A percentile compares a stretch with the other conserved stretches of the same genome.
phyloP scores from a whole-genome alignment of 768 basidiomycete genomes.

The Xerocomellus amylosporus region DNA sequence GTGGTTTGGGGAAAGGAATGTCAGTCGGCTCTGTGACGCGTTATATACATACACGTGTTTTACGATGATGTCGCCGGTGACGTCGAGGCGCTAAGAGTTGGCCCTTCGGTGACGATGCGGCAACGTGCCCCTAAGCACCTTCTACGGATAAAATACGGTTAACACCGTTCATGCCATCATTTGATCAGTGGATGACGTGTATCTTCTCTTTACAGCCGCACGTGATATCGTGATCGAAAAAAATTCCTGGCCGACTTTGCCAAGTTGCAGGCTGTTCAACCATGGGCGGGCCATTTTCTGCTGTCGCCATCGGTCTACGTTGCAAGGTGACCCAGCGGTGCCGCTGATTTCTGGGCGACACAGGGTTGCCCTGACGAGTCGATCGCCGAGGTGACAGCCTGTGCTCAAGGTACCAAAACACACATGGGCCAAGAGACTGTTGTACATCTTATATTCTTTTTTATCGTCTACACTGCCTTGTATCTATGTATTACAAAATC shows the following conservation, averaged over 20 bases:
- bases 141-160: background rate
- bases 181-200: background rate
- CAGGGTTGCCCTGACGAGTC: background rate
- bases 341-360: background rate
- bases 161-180: conserved; percentile 14
- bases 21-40: background rate
- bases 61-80: conserved; percentile 18
- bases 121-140: conserved; percentile 15
- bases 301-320: background rate
- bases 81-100: conserved; percentile 16
- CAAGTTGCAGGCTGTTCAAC: too few species aligned
- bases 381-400: conserved; percentile 6
- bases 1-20: background rate
- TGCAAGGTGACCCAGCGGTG: background rate
- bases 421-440: background rate
- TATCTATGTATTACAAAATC: conserved; percentile 21
- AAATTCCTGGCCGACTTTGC: background rate
- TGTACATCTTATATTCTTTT: conserved; percentile 8
- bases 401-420: background rate
- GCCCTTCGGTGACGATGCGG: conserved; percentile 5
- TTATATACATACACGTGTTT: conserved; percentile 4
- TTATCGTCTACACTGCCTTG: conserved; percentile 16
- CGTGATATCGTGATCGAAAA: conserved; percentile 9
- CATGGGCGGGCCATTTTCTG: background rate
- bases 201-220: background rate